Evolutionary conservation across 2,329 filamentous ascomycete species (phyloP).

Genomic region (Colletotrichum sp.): DNA sequence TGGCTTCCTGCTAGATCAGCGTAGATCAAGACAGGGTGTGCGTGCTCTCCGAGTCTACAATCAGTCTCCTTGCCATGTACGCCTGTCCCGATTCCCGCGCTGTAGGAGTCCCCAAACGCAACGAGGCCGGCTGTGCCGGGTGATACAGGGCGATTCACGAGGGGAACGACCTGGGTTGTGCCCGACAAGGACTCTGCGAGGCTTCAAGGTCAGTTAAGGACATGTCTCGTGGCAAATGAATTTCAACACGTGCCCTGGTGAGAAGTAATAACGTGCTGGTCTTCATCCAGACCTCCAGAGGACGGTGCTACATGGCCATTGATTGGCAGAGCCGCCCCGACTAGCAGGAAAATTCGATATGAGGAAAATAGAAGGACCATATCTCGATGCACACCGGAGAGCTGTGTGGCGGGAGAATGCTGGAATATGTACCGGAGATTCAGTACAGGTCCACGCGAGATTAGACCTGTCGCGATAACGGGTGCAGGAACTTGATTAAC

Average conservation of each 20-base stretch:
- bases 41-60: conserved; percentile 45
- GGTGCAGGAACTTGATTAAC: background rate
- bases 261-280: background rate
- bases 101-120: conserved; percentile 52
- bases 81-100: conserved; percentile 52
- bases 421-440: background rate
- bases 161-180: background rate
- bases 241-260: background rate
- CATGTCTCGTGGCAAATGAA: background rate
- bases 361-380: background rate
- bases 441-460: background rate
- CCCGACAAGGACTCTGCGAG: background rate
- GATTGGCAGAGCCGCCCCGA: background rate
- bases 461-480: background rate
- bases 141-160: background rate
- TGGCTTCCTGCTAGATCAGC: conserved; percentile 35
- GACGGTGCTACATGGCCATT: background rate
- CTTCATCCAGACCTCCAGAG: background rate
- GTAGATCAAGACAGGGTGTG: conserved; percentile 46
- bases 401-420: background rate
- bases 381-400: background rate
- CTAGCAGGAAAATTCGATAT: background rate
- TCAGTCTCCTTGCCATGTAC: conserved; percentile 42
- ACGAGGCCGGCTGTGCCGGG: conserved; percentile 32
- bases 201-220: background rate